A percentile compares a stretch with the other conserved stretches of the same genome.
Conservation (phyloP, 108 stramenopile species). For the Skeletonema potamos region DNA sequence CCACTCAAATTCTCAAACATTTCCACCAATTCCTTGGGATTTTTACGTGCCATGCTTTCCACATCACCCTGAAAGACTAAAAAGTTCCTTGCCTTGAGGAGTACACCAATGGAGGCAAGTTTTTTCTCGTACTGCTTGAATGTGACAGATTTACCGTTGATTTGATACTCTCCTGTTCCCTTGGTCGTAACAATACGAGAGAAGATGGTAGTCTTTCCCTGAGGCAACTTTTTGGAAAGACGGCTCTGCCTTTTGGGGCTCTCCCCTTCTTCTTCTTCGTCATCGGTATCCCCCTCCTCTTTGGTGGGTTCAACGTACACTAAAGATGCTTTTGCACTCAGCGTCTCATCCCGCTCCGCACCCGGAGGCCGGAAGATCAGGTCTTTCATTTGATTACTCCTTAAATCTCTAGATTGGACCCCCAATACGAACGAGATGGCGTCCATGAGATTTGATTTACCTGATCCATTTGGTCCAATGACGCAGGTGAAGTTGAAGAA, state of each 20-base stretch:
- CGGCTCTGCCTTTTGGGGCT: slow-evolving; percentile 26
- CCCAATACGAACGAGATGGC: slow-evolving; percentile 97
- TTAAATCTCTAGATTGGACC: slow-evolving; percentile 92
- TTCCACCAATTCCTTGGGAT: slow-evolving; percentile 91
- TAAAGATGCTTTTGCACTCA: slow-evolving; percentile 73
- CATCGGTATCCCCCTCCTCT: slow-evolving; percentile 32
- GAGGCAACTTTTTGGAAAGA: slow-evolving; percentile 20
- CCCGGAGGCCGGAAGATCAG: slow-evolving; percentile 90
- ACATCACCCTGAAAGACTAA: slow-evolving; percentile 99
- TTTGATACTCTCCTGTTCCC: slow-evolving; percentile 88
- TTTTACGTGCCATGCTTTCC: slow-evolving; percentile 92
- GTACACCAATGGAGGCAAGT: slow-evolving; percentile 91
- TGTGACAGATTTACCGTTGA: slow-evolving; percentile 76
- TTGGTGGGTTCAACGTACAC: slow-evolving; percentile 55
- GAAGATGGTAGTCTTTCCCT: slow-evolving; percentile 69
- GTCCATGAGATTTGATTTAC: slow-evolving; percentile 81
- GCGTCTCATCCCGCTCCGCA: slow-evolving; percentile 20
- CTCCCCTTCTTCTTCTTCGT: slow-evolving; percentile 26
- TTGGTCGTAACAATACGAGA: slow-evolving; percentile 77
- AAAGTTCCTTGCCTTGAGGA: slow-evolving; percentile 98
- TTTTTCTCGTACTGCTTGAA: slow-evolving; percentile 85
- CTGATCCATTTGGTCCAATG: slow-evolving; percentile 96
- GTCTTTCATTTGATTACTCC: slow-evolving; percentile 91
- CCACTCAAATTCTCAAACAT: slow-evolving; percentile 94
- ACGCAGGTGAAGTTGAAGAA: slow-evolving; percentile 95